A percentile compares a stretch with the other conserved stretches of the same genome.
These are phyloP conservation scores for Coelastrella sp. DNA, from an alignment of 139 green algal genomes.

Conservation along the genomic window DNA sequence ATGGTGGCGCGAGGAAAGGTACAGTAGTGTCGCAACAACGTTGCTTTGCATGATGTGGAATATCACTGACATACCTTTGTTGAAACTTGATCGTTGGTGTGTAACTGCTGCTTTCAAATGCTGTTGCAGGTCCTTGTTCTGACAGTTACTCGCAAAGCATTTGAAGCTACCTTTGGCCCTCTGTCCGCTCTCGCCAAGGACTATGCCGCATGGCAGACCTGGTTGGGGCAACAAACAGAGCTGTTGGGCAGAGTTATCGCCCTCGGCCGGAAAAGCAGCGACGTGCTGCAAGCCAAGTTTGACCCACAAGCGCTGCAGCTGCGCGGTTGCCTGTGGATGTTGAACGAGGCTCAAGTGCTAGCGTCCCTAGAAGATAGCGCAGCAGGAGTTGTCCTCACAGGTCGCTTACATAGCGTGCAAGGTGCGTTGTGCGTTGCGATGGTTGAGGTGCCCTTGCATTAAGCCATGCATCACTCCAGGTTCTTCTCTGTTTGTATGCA, in stretches of 20 bases:
- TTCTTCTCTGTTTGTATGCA: no score
- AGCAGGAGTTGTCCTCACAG: slow-evolving; percentile 57
- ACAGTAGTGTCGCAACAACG: no score
- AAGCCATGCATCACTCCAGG: no score
- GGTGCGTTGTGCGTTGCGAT: slow-evolving; percentile 14
- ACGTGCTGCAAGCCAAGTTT: slow-evolving; percentile 56
- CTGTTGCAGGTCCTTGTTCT: slow-evolving; percentile 55
- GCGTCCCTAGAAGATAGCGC: not conserved
- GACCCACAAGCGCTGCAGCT: slow-evolving; percentile 56
- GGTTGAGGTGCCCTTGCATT: no score
- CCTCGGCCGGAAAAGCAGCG: slow-evolving; percentile 53
- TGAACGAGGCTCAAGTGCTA: slow-evolving; percentile 4
- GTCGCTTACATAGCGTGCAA: slow-evolving; percentile 57
- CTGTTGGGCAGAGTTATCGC: slow-evolving; percentile 34
- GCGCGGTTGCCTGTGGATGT: slow-evolving; percentile 57
- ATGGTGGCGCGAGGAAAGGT: slow-evolving; percentile 57
- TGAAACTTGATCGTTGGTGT: no score
- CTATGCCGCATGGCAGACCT: slow-evolving; percentile 4
- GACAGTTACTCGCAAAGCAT: slow-evolving; percentile 50
- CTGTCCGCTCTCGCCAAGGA: slow-evolving; percentile 3
- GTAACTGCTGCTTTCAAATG: not conserved
- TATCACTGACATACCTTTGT: no score
- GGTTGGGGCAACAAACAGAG: slow-evolving; percentile 28
- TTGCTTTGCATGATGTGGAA: no score
- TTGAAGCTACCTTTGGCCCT: slow-evolving; percentile 65